Conservation (phyloP, 768 basidiomycete species). For the Psilocybe cubensis region DNA sequence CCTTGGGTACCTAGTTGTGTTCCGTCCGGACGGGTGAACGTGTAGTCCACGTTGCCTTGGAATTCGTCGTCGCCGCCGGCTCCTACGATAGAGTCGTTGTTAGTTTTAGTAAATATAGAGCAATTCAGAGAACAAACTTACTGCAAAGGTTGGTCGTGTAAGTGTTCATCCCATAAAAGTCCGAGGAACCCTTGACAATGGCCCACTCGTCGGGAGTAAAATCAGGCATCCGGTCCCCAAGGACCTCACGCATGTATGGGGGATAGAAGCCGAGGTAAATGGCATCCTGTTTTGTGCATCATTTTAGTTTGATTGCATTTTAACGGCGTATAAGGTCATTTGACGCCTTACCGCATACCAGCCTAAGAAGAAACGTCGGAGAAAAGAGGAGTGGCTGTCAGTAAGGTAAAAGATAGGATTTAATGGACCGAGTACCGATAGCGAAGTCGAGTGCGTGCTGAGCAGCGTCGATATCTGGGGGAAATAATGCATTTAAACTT, state of each 20-base stretch:
- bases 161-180: conserved; percentile 77
- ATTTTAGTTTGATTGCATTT: conserved; percentile 6
- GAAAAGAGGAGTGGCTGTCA: conserved; percentile 22
- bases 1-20: conserved; percentile 67
- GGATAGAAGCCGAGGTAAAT: conserved; percentile 79
- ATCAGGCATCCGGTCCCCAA: conserved; percentile 59
- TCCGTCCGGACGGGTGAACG: conserved; percentile 65
- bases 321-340: conserved; percentile 14
- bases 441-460: conserved; percentile 75
- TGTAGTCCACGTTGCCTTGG: conserved; percentile 62
- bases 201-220: conserved; percentile 59
- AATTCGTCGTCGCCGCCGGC: conserved; percentile 67
- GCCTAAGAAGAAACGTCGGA: conserved; percentile 39
- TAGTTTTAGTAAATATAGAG: background rate
- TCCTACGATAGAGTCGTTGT: conserved; percentile 33
- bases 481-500: background rate
- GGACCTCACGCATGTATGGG: conserved; percentile 54
- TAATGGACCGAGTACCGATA: conserved; percentile 50
- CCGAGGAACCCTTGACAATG: conserved; percentile 65
- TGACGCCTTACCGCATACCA: conserved; percentile 56
- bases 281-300: conserved; percentile 44
- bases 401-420: conserved; percentile 18
- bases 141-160: conserved; percentile 70
- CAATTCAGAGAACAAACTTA: conserved; percentile 29
- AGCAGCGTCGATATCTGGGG: conserved; percentile 66